Evolutionary conservation across 306 rosid genomes (phyloP), one percentile per base, ranked within the genome.

Genomic region (Fragaria iinumae): DNA sequence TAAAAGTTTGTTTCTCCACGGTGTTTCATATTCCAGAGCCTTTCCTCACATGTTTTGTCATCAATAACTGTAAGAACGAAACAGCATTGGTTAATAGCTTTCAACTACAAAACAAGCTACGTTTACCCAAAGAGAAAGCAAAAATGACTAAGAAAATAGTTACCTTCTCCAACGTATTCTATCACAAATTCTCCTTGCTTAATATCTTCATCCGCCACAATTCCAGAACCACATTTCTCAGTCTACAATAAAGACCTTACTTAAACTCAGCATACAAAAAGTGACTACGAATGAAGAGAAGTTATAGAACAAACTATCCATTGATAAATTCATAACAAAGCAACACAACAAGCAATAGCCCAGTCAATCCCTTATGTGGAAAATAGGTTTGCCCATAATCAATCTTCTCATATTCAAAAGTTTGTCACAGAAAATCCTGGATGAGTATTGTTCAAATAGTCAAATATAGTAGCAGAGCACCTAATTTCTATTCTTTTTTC

Each of bases 141-240:
- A 25, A 43, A 17, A 16, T 59, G 32, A 70, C 32, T 64, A 48
- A 50, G 39, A 73, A 66, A 39, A 60, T 44, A 64, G 52, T 85
- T 80, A 90, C 97, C 96, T 89, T 95, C 98, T 79, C 98, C 98
- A 66, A 94, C 97, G 87, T 94, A 94, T 88, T 94, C 98, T 44
- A 92, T 83, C 52, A 92, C 92, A 82, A 94, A 94, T 71, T 92
- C 98, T 86, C 98, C 98, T 50, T 69, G 86, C 71, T 88, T 90
- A 76, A 94, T 88, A 84, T 94, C 95, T 86, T 94, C 98, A 84
- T 85, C 93, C 7, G 96, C 95, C 81, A 92, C 83, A 66, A 94
- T 90, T 81, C 97, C 97, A 81, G 89, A 90, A 67, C 97, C 98
- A 81, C 98, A 94, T 86, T 92, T 94, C 83, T 90, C 96, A 76